These are phyloP conservation scores for Endogone sp. DNA, from an alignment of 192 early-diverging fungal genomes.

Conservation along the genomic window DNA sequence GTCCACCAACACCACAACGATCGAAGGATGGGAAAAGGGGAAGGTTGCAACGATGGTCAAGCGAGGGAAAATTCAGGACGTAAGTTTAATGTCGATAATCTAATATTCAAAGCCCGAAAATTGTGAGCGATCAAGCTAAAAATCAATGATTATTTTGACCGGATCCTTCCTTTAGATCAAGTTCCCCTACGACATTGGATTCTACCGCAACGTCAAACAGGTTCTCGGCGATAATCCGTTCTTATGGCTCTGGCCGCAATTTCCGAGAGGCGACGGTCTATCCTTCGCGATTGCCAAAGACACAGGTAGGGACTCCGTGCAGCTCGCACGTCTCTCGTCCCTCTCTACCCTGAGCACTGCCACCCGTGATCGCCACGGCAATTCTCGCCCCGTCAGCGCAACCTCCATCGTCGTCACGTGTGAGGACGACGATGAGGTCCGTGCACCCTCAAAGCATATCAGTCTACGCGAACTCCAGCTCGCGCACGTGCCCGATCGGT, in stretches of 20 bases:
- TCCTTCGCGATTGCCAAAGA: constrained; percentile 54
- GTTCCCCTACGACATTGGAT: constrained; percentile 85
- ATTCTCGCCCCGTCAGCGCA: not conserved
- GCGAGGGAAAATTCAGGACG: constrained; percentile 52
- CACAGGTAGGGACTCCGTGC: constrained; percentile 15
- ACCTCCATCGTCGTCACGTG: not conserved
- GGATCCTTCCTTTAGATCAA: constrained; percentile 21
- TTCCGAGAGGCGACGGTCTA: constrained; percentile 60
- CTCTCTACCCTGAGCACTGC: not conserved
- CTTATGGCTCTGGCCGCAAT: constrained; percentile 77
- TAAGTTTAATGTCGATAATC: constrained; percentile 23
- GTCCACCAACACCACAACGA: constrained; percentile 72
- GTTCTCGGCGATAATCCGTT: constrained; percentile 67
- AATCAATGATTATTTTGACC: not conserved
- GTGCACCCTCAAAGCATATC: not conserved
- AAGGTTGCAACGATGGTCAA: constrained; percentile 60
- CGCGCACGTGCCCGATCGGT: not conserved
- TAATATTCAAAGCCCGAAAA: no score
- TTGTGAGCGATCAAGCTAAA: no score
- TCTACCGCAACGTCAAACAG: constrained; percentile 63
- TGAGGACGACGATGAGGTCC: not conserved
- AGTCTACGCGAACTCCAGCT: not conserved
- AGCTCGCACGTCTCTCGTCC: not conserved
- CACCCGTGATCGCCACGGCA: not conserved
- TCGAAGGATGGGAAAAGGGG: constrained; percentile 77